phyloP scores from a whole-genome alignment of 73 alveolate genomes.

The Symbiodinium natans region DNA sequence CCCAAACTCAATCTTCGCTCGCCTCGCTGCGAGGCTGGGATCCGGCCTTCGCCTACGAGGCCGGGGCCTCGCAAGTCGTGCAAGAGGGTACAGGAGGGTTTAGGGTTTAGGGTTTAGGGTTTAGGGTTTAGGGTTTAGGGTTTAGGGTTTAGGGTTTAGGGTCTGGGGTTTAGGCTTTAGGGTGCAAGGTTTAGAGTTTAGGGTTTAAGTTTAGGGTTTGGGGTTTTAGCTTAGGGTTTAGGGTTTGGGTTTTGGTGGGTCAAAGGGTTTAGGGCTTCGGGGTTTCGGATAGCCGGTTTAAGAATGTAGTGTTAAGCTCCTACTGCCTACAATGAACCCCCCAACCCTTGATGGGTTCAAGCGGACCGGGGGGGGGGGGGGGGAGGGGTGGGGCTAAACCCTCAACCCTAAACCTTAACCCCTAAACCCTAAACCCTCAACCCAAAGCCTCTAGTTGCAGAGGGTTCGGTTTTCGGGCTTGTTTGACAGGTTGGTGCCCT shows the following conservation, averaged over 20 bases:
- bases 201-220: background rate
- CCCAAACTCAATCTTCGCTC: background rate
- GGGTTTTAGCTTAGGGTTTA: background rate
- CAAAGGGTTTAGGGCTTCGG: background rate
- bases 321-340: too few species aligned
- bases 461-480: too few species aligned
- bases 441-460: too few species aligned
- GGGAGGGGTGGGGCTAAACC: too few species aligned
- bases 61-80: background rate
- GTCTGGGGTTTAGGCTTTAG: background rate
- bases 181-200: too few species aligned
- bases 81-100: background rate
- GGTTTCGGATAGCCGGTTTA: background rate
- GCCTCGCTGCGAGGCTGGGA: slow-evolving; percentile 38
- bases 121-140: background rate
- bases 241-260: too few species aligned
- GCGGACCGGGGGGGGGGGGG: too few species aligned
- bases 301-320: too few species aligned
- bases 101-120: background rate
- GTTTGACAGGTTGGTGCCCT: too few species aligned
- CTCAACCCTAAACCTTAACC: background rate
- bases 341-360: too few species aligned
- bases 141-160: background rate
- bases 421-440: background rate
- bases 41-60: slow-evolving; percentile 89